Conservation (phyloP, 2,329 filamentous ascomycete species). For the Diaporthe ilicicola region DNA sequence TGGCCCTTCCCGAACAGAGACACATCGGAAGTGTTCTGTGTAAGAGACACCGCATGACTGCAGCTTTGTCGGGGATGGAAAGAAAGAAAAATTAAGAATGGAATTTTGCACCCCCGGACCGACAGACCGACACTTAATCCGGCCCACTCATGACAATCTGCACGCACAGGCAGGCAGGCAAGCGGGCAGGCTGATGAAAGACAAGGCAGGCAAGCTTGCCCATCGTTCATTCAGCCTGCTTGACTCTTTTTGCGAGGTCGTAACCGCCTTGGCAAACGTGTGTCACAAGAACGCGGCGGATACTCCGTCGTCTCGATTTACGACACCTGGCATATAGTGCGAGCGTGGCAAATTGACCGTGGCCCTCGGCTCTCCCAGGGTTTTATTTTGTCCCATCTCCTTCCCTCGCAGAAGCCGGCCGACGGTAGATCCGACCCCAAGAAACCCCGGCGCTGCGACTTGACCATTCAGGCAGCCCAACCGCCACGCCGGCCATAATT, state of each 20-base stretch:
- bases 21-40: slow-evolving; percentile 5
- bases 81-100: background rate
- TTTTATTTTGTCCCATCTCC: background rate
- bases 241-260: background rate
- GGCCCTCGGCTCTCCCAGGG: background rate
- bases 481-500: slow-evolving; percentile 7
- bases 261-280: background rate
- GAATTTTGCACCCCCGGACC: background rate
- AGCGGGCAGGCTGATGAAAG: background rate
- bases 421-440: slow-evolving; percentile 9
- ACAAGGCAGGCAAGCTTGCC: background rate
- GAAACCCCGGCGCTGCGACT: background rate
- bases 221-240: background rate
- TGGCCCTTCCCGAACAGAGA: background rate
- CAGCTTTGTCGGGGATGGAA: background rate
- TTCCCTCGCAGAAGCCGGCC: background rate
- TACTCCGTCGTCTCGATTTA: slow-evolving; percentile 11
- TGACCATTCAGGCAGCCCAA: background rate
- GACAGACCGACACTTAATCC: background rate
- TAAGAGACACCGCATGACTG: background rate
- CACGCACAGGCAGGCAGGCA: background rate
- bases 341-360: background rate
- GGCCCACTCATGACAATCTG: background rate
- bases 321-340: slow-evolving; percentile 7
- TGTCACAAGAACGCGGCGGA: background rate